These are phyloP conservation scores for Lentinula sp. DNA, from an alignment of 768 basidiomycete genomes.

Conservation along the genomic window DNA sequence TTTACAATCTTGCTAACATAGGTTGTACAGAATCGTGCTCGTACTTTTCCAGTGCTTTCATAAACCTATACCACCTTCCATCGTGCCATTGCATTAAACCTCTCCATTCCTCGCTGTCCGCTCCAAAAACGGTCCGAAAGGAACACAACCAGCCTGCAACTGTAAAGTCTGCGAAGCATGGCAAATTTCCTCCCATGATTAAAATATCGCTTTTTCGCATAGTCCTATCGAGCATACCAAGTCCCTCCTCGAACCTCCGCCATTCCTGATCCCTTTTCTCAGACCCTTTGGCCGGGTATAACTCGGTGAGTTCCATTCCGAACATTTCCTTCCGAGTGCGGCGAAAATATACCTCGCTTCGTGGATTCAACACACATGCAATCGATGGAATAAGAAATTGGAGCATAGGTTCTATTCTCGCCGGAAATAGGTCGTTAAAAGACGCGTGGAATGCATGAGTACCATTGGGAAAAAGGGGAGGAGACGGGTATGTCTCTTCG, in stretches of 20 bases:
- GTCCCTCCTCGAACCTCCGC: constrained; percentile 7
- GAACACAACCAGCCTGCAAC: constrained; percentile 3
- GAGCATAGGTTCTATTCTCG: constrained; percentile 13
- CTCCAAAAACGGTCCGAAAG: constrained; percentile 5
- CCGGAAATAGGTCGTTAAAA: constrained; percentile 8
- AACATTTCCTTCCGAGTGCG: constrained; percentile 6
- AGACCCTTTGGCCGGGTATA: not conserved
- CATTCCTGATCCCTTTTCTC: not conserved
- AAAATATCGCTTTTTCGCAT: constrained; percentile 6
- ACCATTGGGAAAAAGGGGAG: constrained; percentile 21
- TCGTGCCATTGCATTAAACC: constrained; percentile 9
- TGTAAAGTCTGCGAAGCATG: constrained; percentile 9
- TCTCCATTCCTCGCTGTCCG: constrained; percentile 11
- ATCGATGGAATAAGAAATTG: constrained; percentile 7
- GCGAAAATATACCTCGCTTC: constrained; percentile 9
- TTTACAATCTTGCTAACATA: not conserved
- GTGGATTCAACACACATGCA: constrained; percentile 2
- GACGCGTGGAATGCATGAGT: constrained; percentile 21
- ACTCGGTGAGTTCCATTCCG: constrained; percentile 4
- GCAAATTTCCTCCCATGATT: constrained; percentile 6
- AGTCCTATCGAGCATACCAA: constrained; percentile 4
- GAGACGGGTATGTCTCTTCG: constrained; percentile 31
- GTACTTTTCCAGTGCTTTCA: constrained; percentile 10
- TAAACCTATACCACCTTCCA: constrained; percentile 9
- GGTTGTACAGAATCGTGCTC: not conserved